A percentile compares a stretch with the other conserved stretches of the same genome.
Conservation (phyloP, 805 yeast genomes). For the Candida sonorensis region DNA sequence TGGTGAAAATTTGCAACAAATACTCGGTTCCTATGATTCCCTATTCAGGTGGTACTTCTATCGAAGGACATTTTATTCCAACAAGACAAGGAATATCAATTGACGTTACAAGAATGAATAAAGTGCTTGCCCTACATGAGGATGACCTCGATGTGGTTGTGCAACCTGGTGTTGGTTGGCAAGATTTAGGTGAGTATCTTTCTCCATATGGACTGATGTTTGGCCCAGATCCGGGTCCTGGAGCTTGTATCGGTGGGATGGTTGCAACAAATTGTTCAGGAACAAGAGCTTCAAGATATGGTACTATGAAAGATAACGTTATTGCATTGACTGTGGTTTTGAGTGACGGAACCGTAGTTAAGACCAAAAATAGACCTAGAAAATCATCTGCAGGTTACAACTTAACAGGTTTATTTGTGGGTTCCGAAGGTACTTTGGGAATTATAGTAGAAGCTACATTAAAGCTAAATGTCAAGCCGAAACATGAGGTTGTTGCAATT, state of each 20-base stretch:
- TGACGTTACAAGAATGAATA: slow-evolving; percentile 56
- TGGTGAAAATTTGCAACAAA: slow-evolving; percentile 56
- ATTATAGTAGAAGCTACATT: slow-evolving; percentile 69
- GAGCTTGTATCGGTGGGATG: slow-evolving; percentile 77
- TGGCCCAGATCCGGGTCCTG: slow-evolving; percentile 78
- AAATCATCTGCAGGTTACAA: slow-evolving; percentile 79
- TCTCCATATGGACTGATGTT: slow-evolving; percentile 47
- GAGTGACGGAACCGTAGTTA: slow-evolving; percentile 74
- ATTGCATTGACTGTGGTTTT: slow-evolving; percentile 64
- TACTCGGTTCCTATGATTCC: slow-evolving; percentile 69
- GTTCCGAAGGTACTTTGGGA: slow-evolving; percentile 74
- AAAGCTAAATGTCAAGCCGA: slow-evolving; percentile 59
- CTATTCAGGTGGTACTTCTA: slow-evolving; percentile 69
- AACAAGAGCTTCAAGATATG: slow-evolving; percentile 71
- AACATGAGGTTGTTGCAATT: slow-evolving; percentile 57
- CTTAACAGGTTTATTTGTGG: slow-evolving; percentile 62
- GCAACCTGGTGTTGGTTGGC: slow-evolving; percentile 81
- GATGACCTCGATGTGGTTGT: slow-evolving; percentile 67
- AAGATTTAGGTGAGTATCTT: slow-evolving; percentile 50
- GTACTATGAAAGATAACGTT: slow-evolving; percentile 74
- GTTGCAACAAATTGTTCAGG: slow-evolving; percentile 76
- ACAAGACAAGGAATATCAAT: slow-evolving; percentile 58
- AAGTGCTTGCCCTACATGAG: slow-evolving; percentile 47
- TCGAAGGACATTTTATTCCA: slow-evolving; percentile 77
- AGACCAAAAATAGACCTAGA: slow-evolving; percentile 68